Evolutionary conservation across 2,329 filamentous ascomycete genomes (phyloP).

Genomic region (Fusarium chaquense): DNA sequence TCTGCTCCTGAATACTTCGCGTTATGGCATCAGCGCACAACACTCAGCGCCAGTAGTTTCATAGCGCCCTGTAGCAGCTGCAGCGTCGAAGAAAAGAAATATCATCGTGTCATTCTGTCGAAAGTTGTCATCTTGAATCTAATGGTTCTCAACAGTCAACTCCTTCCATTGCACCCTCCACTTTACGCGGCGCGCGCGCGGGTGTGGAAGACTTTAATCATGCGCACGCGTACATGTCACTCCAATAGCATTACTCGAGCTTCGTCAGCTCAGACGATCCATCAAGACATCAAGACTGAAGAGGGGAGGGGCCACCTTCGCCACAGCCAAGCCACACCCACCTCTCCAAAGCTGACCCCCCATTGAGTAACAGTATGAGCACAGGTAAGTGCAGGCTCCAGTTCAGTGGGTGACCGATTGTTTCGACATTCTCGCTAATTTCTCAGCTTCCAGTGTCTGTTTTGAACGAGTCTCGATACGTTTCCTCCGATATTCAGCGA

Average conservation of each 20-base stretch:
- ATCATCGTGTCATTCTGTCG: not conserved
- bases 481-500: not conserved
- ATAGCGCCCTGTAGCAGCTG: not conserved
- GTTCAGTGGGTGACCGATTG: conserved; percentile 31
- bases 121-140: not conserved
- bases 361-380: conserved; percentile 41
- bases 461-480: conserved; percentile 9
- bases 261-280: conserved; percentile 32
- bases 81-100: not conserved
- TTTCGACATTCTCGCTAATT: conserved; percentile 42
- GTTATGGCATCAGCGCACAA: not conserved
- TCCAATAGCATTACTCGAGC: conserved; percentile 36
- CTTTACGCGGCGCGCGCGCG: not conserved
- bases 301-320: conserved; percentile 38
- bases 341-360: conserved; percentile 50
- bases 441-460: conserved; percentile 26
- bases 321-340: conserved; percentile 48
- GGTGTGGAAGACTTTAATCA: conserved; percentile 18
- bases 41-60: not conserved
- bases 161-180: not conserved
- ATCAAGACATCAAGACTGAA: not conserved
- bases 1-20: not conserved
- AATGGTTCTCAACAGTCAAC: not conserved
- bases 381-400: conserved; percentile 49
- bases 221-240: conserved; percentile 39